A percentile compares a stretch with the other conserved stretches of the same genome.
Conservation (phyloP, 164 flowering plant species). For the Akebia trifoliata region DNA sequence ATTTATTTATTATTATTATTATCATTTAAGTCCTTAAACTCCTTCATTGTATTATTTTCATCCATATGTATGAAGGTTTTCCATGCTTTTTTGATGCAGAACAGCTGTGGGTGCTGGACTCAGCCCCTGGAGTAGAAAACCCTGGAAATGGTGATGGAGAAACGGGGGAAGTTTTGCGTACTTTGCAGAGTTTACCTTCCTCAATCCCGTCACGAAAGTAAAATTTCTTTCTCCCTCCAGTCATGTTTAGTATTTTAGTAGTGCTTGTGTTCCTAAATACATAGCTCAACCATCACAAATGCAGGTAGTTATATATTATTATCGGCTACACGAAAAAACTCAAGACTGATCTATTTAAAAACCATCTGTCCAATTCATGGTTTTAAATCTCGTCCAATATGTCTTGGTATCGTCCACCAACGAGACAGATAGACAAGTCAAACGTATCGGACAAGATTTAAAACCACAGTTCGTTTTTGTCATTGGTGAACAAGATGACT, state of each 20-base stretch:
- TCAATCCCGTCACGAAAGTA: conserved; percentile 75
- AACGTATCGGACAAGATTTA: no score
- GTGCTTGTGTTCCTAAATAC: background rate
- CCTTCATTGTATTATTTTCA: no score
- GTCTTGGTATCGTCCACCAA: no score
- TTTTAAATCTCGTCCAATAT: no score
- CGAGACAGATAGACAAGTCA: no score
- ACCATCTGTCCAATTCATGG: no score
- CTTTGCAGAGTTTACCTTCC: conserved; percentile 71
- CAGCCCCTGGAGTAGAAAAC: conserved; percentile 77
- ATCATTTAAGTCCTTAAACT: no score
- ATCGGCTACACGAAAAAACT: no score
- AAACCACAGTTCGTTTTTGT: no score
- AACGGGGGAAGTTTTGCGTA: conserved; percentile 75
- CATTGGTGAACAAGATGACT: no score
- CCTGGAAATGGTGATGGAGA: conserved; percentile 58
- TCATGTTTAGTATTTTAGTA: background rate
- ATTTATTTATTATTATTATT: no score
- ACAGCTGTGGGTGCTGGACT: conserved; percentile 96
- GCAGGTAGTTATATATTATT: background rate
- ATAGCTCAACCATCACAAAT: background rate
- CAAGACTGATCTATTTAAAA: no score
- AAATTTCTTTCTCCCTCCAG: conserved; percentile 8
- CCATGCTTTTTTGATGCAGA: conserved; percentile 51
- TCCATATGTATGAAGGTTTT: conserved; percentile 1